Evolutionary conservation across 148 eudicot species (phyloP), one percentile per base, ranked within the genome.

Genomic region (Bassia scoparia): DNA sequence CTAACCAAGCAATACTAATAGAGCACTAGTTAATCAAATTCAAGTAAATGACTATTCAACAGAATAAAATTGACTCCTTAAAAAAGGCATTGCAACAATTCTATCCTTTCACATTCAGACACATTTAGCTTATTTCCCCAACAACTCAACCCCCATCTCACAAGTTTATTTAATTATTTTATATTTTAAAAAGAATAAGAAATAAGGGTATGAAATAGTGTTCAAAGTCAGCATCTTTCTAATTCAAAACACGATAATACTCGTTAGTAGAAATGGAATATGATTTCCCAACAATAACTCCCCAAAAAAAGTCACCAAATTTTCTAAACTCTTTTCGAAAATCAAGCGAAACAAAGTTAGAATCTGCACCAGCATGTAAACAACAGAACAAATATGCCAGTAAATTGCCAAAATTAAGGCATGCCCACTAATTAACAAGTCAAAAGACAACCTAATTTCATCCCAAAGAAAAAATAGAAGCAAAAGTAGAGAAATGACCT

Each of bases 401-500:
- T 49, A 49, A 61, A 12, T 20, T 5, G 29, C 53, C 58, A 14
- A 52, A 37, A 41, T 41, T 18, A 55, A 52, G 33, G 35, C 7
- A 53, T 43, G n/a, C 55, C 71, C 74, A 77, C 15, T 34, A 43
- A n/a, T 61, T 33, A 44, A 4, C 62, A 63, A 69, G 67, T 37
- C 72, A 74, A 53, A 75, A 75, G 60, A 70, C 76, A 6, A 46
- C 60, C 67, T 30, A 69, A 63, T 14, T 50, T 52, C 30, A 46
- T 53, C 61, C 41, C 52, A 53, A 64, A 69, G 67, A 1, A 9
- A 9, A 12, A 26, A 1, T 54, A 38, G 16, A 34, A 15, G 44
- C 30, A 65, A 13, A 29, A 18, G 7, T 33, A 4, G 10, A 26
- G 27, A 7, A 5, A 43, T 56, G 46, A 88, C 91, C 81, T 84